Evolutionary conservation across 805 yeast genomes (phyloP).

Genomic region (Metschnikowia lachancei): DNA sequence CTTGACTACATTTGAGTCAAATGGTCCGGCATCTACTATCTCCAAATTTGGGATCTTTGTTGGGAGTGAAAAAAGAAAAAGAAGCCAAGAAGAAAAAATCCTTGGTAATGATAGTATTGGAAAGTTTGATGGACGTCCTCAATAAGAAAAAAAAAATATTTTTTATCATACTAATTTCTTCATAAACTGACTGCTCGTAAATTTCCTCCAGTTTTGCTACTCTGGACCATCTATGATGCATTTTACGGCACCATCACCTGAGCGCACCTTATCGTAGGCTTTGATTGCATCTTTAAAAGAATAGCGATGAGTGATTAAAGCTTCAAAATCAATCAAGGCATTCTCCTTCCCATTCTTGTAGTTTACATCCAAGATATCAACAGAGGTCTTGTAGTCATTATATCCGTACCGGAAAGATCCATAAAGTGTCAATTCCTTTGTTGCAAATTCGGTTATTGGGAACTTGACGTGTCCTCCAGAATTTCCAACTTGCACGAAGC

Average conservation of each 20-base stretch:
- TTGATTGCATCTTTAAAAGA: conserved; percentile 67
- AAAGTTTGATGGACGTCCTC: conserved; percentile 8
- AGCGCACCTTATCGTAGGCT: conserved; percentile 70
- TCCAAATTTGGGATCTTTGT: neutral
- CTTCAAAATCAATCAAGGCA: conserved; percentile 55
- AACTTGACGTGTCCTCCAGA: conserved; percentile 66
- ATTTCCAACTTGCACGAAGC: conserved; percentile 83
- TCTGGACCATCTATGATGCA: conserved; percentile 81
- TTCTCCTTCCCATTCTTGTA: conserved; percentile 41
- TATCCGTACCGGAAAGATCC: conserved; percentile 81
- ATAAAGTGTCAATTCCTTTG: conserved; percentile 63
- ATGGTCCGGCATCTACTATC: neutral
- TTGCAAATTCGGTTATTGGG: conserved; percentile 70
- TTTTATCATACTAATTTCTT: no score
- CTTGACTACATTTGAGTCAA: neutral
- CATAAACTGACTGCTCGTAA: neutral
- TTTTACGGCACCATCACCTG: conserved; percentile 70
- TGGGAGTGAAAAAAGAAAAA: neutral
- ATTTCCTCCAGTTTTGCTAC: conserved; percentile 4
- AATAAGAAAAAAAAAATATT: neutral
- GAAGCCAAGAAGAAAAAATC: neutral
- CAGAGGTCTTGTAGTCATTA: conserved; percentile 74
- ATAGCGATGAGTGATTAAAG: conserved; percentile 71
- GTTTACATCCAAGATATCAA: conserved; percentile 61
- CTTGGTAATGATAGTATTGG: conserved; percentile 15